Conservation (phyloP, 176 grass and related monocot species). For the Rhynchospora pubera region DNA sequence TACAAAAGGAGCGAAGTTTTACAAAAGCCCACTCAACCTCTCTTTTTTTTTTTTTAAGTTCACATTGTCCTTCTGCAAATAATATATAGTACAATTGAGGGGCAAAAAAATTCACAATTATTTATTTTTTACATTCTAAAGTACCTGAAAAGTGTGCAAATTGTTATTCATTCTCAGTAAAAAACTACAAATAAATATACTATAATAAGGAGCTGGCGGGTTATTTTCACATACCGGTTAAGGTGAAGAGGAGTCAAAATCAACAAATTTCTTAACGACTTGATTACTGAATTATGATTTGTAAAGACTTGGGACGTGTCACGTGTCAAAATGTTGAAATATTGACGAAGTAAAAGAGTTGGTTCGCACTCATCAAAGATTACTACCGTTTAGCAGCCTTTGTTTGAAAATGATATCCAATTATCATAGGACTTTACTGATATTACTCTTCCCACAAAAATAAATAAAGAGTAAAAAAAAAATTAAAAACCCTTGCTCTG, state of each 20-base stretch:
- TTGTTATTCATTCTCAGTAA: background rate
- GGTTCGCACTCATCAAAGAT: background rate
- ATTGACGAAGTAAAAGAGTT: background rate
- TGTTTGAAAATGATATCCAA: background rate
- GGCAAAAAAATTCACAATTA: background rate
- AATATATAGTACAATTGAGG: too few species aligned
- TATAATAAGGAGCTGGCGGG: background rate
- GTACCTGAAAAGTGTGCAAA: background rate
- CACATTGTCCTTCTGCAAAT: too few species aligned
- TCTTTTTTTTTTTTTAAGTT: too few species aligned
- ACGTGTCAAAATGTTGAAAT: constrained; percentile 6
- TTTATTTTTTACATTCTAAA: background rate
- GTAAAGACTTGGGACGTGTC: background rate
- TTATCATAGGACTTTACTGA: background rate
- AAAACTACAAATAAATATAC: background rate
- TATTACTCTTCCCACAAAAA: background rate
- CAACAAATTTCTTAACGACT: background rate
- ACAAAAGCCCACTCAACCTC: too few species aligned
- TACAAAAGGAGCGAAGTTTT: too few species aligned
- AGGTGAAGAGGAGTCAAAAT: background rate
- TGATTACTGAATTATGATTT: background rate
- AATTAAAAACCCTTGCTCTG: background rate
- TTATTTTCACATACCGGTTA: background rate
- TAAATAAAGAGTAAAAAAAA: background rate
- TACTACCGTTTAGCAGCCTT: background rate